phyloP scores from a whole-genome alignment of 2,329 filamentous ascomycete species.

The Penicillium sp. region DNA sequence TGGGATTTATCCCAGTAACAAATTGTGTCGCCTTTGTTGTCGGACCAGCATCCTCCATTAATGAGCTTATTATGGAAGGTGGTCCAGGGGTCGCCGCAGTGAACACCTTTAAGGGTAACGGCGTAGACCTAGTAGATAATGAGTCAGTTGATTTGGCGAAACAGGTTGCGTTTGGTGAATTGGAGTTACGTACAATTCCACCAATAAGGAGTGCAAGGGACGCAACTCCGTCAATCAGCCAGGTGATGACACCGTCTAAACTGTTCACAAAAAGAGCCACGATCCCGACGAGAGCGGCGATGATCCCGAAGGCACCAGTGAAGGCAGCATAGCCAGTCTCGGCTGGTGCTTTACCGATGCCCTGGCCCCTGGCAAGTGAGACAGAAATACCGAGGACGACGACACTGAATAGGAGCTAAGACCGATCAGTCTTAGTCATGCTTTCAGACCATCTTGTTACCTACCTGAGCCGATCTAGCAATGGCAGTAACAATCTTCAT shows the following conservation, averaged over 20 bases:
- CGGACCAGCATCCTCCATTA: slow-evolving; percentile 20
- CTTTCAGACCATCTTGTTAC: neutral
- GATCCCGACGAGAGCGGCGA: slow-evolving; percentile 18
- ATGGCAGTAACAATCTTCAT: neutral
- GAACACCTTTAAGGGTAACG: slow-evolving; percentile 15
- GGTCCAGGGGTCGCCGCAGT: slow-evolving; percentile 10
- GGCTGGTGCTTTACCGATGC: slow-evolving; percentile 13
- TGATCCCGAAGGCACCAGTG: slow-evolving; percentile 19
- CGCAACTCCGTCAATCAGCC: slow-evolving; percentile 21
- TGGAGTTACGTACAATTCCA: slow-evolving; percentile 19
- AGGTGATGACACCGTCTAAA: slow-evolving; percentile 15
- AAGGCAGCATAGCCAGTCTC: slow-evolving; percentile 23
- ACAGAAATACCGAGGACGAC: slow-evolving; percentile 25
- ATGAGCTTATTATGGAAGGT: slow-evolving; percentile 14
- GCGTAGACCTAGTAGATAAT: slow-evolving; percentile 17
- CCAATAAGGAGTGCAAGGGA: slow-evolving; percentile 20
- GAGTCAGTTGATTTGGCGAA: neutral
- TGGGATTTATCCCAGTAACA: slow-evolving; percentile 1
- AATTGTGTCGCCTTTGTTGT: neutral
- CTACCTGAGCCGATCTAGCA: neutral
- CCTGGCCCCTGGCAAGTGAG: slow-evolving; percentile 20
- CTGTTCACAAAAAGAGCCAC: slow-evolving; percentile 11
- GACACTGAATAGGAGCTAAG: slow-evolving; percentile 19
- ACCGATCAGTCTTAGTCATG: neutral
- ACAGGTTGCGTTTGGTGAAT: too few relatives aligned